Percentiles rank a stretch among this genome's conserved stretches.
Evolutionary conservation across 23 red algal species (phyloP).

Genomic region (Gracilariopsis chorda): DNA sequence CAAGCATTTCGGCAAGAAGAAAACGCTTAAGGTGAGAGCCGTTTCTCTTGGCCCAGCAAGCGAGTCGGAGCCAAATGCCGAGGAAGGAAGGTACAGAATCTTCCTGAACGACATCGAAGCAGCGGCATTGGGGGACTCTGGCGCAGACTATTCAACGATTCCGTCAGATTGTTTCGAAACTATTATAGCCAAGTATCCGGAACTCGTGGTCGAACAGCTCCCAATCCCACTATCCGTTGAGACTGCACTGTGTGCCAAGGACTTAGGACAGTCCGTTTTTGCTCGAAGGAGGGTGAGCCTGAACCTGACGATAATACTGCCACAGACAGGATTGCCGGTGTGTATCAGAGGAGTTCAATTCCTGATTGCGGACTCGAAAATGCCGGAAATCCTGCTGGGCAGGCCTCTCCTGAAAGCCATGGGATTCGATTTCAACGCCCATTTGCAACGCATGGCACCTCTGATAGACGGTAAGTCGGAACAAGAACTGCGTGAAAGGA

Average conservation of each 20-base stretch:
- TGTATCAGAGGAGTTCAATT: background rate
- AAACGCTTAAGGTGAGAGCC: background rate
- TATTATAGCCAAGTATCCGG: background rate
- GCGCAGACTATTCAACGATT: background rate
- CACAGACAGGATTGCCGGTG: background rate
- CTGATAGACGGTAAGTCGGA: background rate
- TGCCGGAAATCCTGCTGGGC: background rate
- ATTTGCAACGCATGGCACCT: background rate
- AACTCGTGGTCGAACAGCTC: background rate
- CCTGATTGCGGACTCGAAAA: background rate
- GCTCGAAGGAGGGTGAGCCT: background rate
- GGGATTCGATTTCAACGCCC: slow-evolving; percentile 11
- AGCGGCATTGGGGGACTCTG: background rate
- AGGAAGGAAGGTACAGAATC: background rate
- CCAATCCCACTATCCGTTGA: background rate
- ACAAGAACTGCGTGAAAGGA: background rate
- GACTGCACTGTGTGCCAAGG: background rate
- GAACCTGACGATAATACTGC: background rate
- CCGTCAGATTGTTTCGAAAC: background rate
- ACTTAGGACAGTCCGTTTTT: background rate
- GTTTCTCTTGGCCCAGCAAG: background rate
- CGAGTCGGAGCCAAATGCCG: background rate
- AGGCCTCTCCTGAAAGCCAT: background rate
- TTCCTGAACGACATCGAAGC: slow-evolving; percentile 3
- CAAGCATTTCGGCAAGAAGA: background rate